Conservation (phyloP, 305 asterid genomes). For the Plantago lanceolata region DNA sequence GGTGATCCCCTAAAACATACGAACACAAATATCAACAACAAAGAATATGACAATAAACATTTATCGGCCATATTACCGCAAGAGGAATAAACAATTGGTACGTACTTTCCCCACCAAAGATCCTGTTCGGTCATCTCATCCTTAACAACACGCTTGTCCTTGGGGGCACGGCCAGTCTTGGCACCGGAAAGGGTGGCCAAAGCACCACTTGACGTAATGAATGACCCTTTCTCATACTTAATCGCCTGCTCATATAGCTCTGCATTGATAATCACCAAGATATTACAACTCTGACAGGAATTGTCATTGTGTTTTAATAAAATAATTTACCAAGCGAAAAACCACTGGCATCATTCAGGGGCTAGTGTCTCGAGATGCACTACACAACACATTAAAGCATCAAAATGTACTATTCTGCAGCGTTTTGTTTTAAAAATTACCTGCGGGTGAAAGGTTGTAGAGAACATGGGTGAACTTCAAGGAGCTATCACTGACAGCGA, state of each 20-base stretch:
- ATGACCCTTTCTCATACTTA: constrained; percentile 83
- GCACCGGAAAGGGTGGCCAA: constrained; percentile 97
- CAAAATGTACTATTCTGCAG: background rate
- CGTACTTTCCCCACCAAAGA: constrained; percentile 99
- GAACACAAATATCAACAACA: constrained; percentile 2
- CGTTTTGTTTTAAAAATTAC: constrained; percentile 36
- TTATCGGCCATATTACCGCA: background rate
- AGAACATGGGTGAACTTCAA: constrained; percentile 94
- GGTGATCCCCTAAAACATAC: constrained; percentile 71
- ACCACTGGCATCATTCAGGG: background rate
- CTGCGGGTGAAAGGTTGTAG: constrained; percentile 95
- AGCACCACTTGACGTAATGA: constrained; percentile 86
- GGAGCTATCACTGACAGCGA: constrained; percentile 65
- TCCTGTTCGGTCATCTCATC: constrained; percentile 73
- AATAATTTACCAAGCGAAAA: no score
- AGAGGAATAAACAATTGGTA: background rate
- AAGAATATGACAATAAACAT: background rate
- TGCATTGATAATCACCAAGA: constrained; percentile 24
- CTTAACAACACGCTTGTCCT: constrained; percentile 91
- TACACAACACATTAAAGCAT: background rate
- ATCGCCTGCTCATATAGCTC: constrained; percentile 98
- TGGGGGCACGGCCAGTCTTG: constrained; percentile 94
- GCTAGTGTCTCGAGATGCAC: background rate
- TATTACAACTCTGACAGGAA: background rate
- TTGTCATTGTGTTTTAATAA: no score